These are phyloP conservation scores for Colletotrichum coccodes DNA, from an alignment of 2,329 filamentous ascomycete genomes.

Conservation along the genomic window DNA sequence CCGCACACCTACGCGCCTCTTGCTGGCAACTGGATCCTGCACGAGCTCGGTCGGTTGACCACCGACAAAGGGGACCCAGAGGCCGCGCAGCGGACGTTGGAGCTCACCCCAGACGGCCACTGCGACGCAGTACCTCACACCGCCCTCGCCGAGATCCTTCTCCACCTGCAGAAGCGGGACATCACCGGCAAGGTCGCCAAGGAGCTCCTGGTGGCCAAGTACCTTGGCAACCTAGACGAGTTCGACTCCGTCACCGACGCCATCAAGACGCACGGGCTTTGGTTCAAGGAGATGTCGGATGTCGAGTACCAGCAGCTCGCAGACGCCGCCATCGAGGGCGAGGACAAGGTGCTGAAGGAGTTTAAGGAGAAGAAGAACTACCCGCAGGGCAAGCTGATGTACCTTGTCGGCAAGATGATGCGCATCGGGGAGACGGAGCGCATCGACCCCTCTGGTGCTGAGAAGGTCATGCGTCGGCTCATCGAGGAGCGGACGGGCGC, in stretches of 20 bases:
- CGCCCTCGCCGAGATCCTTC: constrained; percentile 62
- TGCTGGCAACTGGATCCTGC: constrained; percentile 75
- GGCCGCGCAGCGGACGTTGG: constrained; percentile 22
- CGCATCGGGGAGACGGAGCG: constrained; percentile 61
- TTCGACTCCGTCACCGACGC: constrained; percentile 50
- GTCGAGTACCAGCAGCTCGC: constrained; percentile 61
- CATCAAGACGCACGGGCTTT: constrained; percentile 59
- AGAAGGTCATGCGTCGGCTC: constrained; percentile 53
- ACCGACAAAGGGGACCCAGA: constrained; percentile 54
- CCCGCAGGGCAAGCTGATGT: constrained; percentile 70
- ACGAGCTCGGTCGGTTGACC: constrained; percentile 78
- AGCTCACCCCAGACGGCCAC: constrained; percentile 59
- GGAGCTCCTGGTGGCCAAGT: constrained; percentile 64
- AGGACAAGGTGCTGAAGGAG: constrained; percentile 57
- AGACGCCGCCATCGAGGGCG: constrained; percentile 52
- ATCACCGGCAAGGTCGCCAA: constrained; percentile 69
- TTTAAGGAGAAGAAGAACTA: constrained; percentile 56
- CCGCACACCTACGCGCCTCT: constrained; percentile 55
- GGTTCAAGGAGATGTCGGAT: constrained; percentile 62
- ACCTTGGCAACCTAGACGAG: constrained; percentile 55
- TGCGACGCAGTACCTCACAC: constrained; percentile 56
- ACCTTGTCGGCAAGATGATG: constrained; percentile 69
- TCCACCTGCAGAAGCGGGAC: constrained; percentile 56
- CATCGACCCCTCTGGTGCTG: constrained; percentile 63
- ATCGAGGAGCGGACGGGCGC: constrained; percentile 37